Base-by-base conservation (phyloP, 169 alveolate species). In the Cryptosporidium bovis region DNA sequence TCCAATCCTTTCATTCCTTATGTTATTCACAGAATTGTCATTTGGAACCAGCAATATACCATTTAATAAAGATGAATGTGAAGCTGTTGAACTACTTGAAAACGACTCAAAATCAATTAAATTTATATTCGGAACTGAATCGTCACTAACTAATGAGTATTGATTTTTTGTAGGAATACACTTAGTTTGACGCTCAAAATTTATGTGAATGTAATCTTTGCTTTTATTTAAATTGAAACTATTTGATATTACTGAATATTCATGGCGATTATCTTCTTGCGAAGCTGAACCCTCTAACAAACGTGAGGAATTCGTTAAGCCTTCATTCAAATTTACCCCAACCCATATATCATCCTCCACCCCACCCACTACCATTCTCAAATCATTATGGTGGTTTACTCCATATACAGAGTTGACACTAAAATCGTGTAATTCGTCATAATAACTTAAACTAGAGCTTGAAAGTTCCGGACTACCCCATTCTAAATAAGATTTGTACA, bases 11-110 rank as follows among this genome's bases (percentile, higher is more conserved):
- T n/a, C 29, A 18, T 77, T 27, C 27, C 56, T 46, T 15, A 36
- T 7, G 0, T 15, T 34, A 60, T 50, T 8, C n/a, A 55, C 64
- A 13, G 3, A 15, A 58, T 40, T 44, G 20, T 44, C 29, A n/a
- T 56, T 36, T 44, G 87, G 87, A 40, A 77, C 87, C 24, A 77
- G 64, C 87, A 68, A 77, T 46, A 77, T 71, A 7, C 71, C 87
- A 62, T 44, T 34, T 12, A 62, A 50, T 15, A 71, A 55, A 12
- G 87, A 60, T 40, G 87, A 29, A 60, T 77, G 87, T 34, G 87
- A 77, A 56, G 46, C 87, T 77, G 64, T 55, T 4, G 87, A 60
- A 7, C 10, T 77, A 18, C 56, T 71, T 3, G 87, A 56, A 56
- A 10, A n/a, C 34, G 87, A 62, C 27, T 18, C 50, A 24, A 16